Base-by-base conservation (phyloP, 179 eudicot species). In the Silene vulgaris region DNA sequence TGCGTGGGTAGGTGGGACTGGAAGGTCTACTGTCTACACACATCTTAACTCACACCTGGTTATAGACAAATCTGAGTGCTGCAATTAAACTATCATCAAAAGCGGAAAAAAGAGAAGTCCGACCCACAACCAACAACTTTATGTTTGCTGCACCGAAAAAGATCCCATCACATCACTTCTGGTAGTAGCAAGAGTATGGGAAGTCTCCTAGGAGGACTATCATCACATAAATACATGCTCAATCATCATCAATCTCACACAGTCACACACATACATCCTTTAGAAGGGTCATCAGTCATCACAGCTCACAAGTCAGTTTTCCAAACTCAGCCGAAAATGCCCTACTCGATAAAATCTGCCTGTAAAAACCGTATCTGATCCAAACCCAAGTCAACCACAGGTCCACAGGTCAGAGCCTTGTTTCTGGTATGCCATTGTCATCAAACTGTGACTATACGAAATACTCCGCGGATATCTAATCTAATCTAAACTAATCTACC, bases 141-240 rank as follows among this genome's bases (percentile, higher is more conserved):
- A 68, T 68, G 52, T 68, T 43, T 68, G 70, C 21, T 65, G 43
- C 69, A 65, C 9, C 0, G 21, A 65, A 30, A 43, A 65, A 32
- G 50, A 66, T 66, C 13, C 71, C 52, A 17, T 35, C 26, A 66
- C 52, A 35, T 66, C 50, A 35, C 45, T 69, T 69, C 16, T 21
- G 57, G 57, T 19, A 37, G 52, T 40, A 30, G 32, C 19, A 65
- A 28, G 69, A 65, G 26, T 21, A 21, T 8, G 1, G 65, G 65
- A 61, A 13, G 19, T 16, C 19, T 1, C 30, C 35, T 16, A 4
- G 20, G 43, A 29, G 43, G 43, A 65, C 40, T 40, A 30, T 63
- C 35, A 29, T 63, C 66, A 21, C 30, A 23, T 2, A 64, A 28
- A 12, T 35, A 64, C 68, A 64, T 3, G 37, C 1, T 64, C 40